Evolutionary conservation across 73 alveolate genomes (phyloP).

Genomic region (Paramecium sexaurelia): DNA sequence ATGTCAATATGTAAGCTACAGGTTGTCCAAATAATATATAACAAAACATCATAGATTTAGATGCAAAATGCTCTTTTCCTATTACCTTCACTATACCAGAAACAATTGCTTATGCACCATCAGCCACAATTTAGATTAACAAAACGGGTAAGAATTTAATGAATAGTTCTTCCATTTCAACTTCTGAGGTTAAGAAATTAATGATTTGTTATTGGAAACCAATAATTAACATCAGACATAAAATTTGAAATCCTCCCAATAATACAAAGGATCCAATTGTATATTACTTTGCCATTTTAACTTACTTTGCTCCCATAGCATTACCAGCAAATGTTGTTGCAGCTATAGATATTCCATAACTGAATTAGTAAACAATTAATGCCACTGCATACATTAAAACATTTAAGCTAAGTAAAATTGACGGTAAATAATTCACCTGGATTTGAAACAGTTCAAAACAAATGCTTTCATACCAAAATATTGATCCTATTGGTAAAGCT

Average conservation of each 20-base stretch:
- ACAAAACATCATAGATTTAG: not conserved
- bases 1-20: not conserved
- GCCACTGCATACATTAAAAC: slow-evolving; percentile 41
- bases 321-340: slow-evolving; percentile 64
- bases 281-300: slow-evolving; percentile 53
- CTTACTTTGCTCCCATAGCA: slow-evolving; percentile 62
- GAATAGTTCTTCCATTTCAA: not conserved
- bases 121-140: not conserved
- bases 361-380: slow-evolving; percentile 17
- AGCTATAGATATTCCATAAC: slow-evolving; percentile 58
- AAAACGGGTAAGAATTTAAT: not conserved
- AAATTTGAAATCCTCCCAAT: not conserved
- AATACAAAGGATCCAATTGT: not conserved
- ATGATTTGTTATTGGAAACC: not conserved
- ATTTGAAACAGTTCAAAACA: slow-evolving; percentile 35
- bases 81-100: not conserved
- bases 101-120: not conserved
- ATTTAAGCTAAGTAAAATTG: not conserved
- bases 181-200: not conserved
- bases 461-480: slow-evolving; percentile 48
- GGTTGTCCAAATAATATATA: not conserved
- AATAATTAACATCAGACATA: not conserved
- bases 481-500: slow-evolving; percentile 57
- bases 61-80: not conserved
- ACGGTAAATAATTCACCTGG: not conserved